Evolutionary conservation across 108 stramenopile genomes (phyloP), one percentile per base, ranked within the genome.

Genomic region (Cyclostephanos tholiformis): DNA sequence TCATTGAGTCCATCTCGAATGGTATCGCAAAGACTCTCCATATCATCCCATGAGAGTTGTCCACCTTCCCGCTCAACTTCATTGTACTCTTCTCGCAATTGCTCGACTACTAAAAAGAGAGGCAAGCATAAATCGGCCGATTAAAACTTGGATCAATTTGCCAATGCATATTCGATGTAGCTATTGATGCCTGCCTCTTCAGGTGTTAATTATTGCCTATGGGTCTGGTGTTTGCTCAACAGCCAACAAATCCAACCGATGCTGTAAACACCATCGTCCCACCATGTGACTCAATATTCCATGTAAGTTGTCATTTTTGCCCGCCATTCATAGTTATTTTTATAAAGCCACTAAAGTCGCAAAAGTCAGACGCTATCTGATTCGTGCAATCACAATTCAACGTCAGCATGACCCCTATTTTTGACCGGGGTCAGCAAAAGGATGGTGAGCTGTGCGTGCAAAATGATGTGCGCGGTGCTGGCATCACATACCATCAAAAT

Each of bases 301-400:
- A 9, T 36, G 38, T 29, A n/a, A n/a, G n/a, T 22, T 53, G 10
- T 39, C 46, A 30, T 63, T 17, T 53, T 30, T 49, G 48, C 32
- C 85, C 85, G 59, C 85, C 85, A 81, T 86, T 86, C 13, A 86
- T 44, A 20, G 85, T 86, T 11, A 86, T 66, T n/a, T 56, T 53
- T 53, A 86, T 13, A 29, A 63, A 61, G 4, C 74, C 67, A n/a
- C n/a, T n/a, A n/a, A n/a, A n/a, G n/a, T n/a, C n/a, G 22, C 58
- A 36, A 63, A 86, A 86, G 13, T 86, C 85, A 26, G 35, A 51
- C 1, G 82, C 79, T 53, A 84, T 70, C 29, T 56, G 43, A 39
- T 77, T 30, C 20, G 83, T 82, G 58, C 77, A 44, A 39, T 57
- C 64, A 65, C 83, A 77, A 53, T 86, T 76, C 59, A 86, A 56